These are phyloP conservation scores for Trichocomaceae sp. DNA, from an alignment of 2,329 filamentous ascomycete genomes.

Conservation along the genomic window DNA sequence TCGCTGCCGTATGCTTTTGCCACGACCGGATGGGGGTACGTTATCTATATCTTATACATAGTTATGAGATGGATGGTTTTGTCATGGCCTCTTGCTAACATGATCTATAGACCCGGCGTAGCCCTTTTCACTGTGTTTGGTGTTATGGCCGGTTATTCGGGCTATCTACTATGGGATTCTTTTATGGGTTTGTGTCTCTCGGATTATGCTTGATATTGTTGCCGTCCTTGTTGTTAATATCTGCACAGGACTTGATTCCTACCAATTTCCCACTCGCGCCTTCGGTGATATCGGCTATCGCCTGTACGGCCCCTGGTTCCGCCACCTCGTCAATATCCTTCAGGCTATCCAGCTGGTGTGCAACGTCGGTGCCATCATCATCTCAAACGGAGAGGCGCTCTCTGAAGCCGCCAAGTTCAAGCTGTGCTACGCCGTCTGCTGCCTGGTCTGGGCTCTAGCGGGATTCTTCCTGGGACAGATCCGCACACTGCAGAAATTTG, in stretches of 20 bases:
- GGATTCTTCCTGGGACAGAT: conserved; percentile 53
- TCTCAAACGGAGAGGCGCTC: conserved; percentile 49
- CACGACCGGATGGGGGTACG: conserved; percentile 33
- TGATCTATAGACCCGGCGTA: conserved; percentile 30
- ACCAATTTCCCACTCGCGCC: conserved; percentile 41
- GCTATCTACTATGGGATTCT: conserved; percentile 41
- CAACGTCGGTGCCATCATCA: conserved; percentile 33
- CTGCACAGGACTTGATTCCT: conserved; percentile 35
- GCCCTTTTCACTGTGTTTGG: conserved; percentile 43
- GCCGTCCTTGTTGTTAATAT: not conserved
- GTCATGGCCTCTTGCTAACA: not conserved
- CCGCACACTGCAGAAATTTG: conserved; percentile 49
- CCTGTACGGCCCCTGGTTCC: conserved; percentile 39
- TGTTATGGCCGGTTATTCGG: conserved; percentile 36
- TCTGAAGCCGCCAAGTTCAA: conserved; percentile 46
- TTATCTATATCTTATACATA: not conserved
- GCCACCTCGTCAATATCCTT: conserved; percentile 44
- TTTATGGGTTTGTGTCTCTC: conserved; percentile 30
- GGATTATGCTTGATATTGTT: not conserved
- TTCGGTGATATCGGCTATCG: conserved; percentile 47
- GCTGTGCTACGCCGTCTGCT: conserved; percentile 50
- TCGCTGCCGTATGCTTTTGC: conserved; percentile 26
- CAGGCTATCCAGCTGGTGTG: conserved; percentile 42
- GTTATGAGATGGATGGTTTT: not conserved
- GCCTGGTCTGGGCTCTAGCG: conserved; percentile 44